Evolutionary conservation across 179 eudicot species (phyloP).

Genomic region (Silene coronaria): DNA sequence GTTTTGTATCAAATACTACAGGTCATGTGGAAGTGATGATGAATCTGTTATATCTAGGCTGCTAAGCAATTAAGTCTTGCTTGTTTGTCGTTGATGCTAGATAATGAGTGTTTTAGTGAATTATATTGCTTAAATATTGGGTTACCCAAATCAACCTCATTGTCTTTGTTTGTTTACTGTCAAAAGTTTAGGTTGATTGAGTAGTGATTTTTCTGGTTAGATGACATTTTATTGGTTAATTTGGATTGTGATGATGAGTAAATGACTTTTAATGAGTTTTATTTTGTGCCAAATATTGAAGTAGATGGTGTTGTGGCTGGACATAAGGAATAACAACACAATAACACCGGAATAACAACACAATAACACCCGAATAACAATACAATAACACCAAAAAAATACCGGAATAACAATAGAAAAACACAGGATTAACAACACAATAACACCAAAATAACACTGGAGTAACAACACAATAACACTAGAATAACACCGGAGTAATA

Average conservation of each 20-base stretch:
- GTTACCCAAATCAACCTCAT: constrained; percentile 30
- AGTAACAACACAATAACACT: too few species aligned
- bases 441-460: too few species aligned
- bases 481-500: too few species aligned
- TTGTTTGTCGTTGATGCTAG: constrained; percentile 45
- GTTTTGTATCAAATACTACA: too few species aligned
- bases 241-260: neutral
- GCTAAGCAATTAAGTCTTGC: constrained; percentile 82
- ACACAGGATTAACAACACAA: too few species aligned
- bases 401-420: too few species aligned
- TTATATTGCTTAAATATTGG: constrained; percentile 77
- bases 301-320: neutral
- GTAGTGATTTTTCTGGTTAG: neutral
- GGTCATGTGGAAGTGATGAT: constrained; percentile 50
- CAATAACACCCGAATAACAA: too few species aligned
- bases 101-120: constrained; percentile 52
- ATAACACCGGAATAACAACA: too few species aligned
- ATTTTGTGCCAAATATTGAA: neutral
- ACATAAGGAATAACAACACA: too few species aligned
- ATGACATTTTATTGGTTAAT: neutral
- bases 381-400: too few species aligned
- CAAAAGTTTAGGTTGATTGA: constrained; percentile 3
- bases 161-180: neutral
- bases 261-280: neutral
- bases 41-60: constrained; percentile 78